Percentiles rank a stretch among this genome's conserved stretches.
Evolutionary conservation across 305 asterid species (phyloP).

Genomic region (Nicotiana rustica): DNA sequence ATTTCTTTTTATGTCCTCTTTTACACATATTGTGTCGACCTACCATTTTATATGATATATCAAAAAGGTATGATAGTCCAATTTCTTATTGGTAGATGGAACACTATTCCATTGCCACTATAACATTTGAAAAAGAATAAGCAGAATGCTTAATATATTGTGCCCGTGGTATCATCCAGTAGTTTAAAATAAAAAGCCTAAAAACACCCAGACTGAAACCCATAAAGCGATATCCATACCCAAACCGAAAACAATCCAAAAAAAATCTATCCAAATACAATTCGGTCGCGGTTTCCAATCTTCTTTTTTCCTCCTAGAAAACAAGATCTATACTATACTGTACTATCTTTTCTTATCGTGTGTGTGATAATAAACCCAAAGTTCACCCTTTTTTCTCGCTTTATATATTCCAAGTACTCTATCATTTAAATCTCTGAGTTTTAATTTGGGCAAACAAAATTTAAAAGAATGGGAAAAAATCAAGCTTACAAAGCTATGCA

Average conservation of each 20-base stretch:
- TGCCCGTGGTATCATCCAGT: too few relatives aligned
- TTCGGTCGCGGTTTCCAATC: neutral
- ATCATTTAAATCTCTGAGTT: neutral
- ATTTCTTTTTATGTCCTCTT: too few relatives aligned
- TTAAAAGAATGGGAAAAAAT: constrained; percentile 76
- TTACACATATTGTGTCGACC: too few relatives aligned
- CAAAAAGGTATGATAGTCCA: too few relatives aligned
- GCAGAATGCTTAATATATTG: too few relatives aligned
- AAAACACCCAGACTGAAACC: neutral
- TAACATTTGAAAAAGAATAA: too few relatives aligned
- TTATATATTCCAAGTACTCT: neutral
- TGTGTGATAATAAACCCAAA: constrained; percentile 34
- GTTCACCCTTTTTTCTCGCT: constrained; percentile 36
- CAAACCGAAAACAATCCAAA: neutral
- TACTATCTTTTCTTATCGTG: neutral
- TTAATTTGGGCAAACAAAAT: constrained; percentile 17
- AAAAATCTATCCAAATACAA: neutral
- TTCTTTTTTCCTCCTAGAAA: neutral
- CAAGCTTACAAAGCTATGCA: constrained; percentile 97
- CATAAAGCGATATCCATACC: neutral
- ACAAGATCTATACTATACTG: neutral
- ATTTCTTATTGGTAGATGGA: too few relatives aligned
- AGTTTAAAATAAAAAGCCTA: neutral
- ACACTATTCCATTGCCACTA: too few relatives aligned
- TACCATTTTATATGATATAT: too few relatives aligned